Evolutionary conservation across 2,329 filamentous ascomycete genomes (phyloP).

Genomic region (Corniculantispora saksenae): DNA sequence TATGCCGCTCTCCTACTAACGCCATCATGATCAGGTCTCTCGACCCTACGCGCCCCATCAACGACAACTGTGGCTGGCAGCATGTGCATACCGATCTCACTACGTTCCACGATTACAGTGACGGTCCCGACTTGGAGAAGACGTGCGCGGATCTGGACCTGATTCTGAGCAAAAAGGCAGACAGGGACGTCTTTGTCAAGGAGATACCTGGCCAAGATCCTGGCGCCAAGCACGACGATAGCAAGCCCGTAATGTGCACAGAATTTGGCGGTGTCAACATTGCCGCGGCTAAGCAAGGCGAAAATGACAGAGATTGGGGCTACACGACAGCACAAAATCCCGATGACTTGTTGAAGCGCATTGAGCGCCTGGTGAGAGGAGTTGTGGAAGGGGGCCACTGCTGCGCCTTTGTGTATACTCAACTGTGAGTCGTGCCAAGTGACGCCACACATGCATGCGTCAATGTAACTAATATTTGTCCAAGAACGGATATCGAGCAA

Average conservation of each 20-base stretch:
- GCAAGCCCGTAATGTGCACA: slow-evolving; percentile 64
- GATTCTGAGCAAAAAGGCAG: slow-evolving; percentile 55
- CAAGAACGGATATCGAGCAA: slow-evolving; percentile 63
- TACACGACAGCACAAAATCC: slow-evolving; percentile 66
- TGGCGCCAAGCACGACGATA: slow-evolving; percentile 51
- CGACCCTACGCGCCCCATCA: slow-evolving; percentile 64
- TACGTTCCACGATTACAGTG: slow-evolving; percentile 69
- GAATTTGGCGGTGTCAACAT: slow-evolving; percentile 72
- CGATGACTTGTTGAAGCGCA: slow-evolving; percentile 57
- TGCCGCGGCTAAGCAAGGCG: slow-evolving; percentile 34
- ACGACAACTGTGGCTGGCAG: slow-evolving; percentile 74
- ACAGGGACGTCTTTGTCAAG: slow-evolving; percentile 55
- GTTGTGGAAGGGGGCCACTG: slow-evolving; percentile 58
- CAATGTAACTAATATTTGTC: background rate
- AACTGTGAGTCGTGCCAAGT: slow-evolving; percentile 49
- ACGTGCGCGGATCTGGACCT: slow-evolving; percentile 54
- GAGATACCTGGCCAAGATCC: slow-evolving; percentile 44
- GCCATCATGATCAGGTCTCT: slow-evolving; percentile 41
- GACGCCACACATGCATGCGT: background rate
- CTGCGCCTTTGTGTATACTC: slow-evolving; percentile 67
- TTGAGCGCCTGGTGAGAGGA: slow-evolving; percentile 60
- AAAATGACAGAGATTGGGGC: slow-evolving; percentile 58
- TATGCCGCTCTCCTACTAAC: slow-evolving; percentile 26
- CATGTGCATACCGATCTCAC: slow-evolving; percentile 65
- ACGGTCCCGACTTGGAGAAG: slow-evolving; percentile 55